Base-by-base conservation (phyloP, 306 rosid genomes). In the Prosopis cineraria region DNA sequence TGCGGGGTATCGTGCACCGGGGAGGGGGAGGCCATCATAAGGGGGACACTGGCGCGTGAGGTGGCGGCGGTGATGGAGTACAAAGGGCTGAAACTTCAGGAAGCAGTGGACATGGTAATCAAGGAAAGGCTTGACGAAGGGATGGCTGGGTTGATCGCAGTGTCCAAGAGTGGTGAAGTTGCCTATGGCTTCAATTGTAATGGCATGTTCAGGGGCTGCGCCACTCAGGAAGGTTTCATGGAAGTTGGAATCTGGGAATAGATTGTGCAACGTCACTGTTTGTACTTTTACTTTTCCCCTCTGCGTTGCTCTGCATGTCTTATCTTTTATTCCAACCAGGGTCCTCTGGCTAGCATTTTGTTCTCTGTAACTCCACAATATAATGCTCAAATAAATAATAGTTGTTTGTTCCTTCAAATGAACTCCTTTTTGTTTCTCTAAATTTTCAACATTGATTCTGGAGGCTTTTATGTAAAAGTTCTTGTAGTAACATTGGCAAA, bases 41-140 rank as follows among this genome's bases (percentile, higher is more conserved):
- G 98, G 1, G 96, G 93, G 8, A 95, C 98, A 0, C 70, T 95
- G 80, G 98, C 98, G 7, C 91, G 98, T 24, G 98, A 92, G 63
- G 98, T 92, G 20, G 93, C 85, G 3, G 98, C 98, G 0, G 96
- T 95, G 75, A 95, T 95, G 97, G 98, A 95, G 74, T 95, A 95
- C 78, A 95, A 89, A 55, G 98, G 93, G 0, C 37, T 89, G 20
- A 80, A 81, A 1, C 98, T 92, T 1, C 98, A 95, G 55, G 76
- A 87, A 27, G 93, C 98, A 0, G 98, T 95, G 73, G 88, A 91
- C 76, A 92, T 80, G 68, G 98, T 95, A 7, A 81, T 91, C 2
- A 90, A 86, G 70, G 79, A 91, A 25, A 72, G 98, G 74, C 87
- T 95, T 0, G 97, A 95, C 39, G 89, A 92, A 71, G 98, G 98